Evolutionary conservation across 192 early-diverging fungal species (phyloP), one percentile per base, ranked within the genome.

Genomic region (Chytriomyces sp.): DNA sequence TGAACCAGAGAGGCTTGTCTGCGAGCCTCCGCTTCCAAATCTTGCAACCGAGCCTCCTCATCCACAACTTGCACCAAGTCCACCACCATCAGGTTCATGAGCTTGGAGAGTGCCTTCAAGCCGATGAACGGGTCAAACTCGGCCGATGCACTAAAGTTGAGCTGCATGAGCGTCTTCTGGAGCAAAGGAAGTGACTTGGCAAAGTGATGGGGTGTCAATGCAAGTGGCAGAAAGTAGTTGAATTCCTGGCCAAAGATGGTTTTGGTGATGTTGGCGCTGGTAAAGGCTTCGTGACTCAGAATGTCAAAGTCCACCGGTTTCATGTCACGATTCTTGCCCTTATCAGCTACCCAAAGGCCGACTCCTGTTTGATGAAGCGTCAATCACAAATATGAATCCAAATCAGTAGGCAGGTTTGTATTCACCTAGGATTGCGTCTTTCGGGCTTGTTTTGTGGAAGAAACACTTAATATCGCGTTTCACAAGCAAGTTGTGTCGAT

Each of bases 1-100:
- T n/a, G n/a, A n/a, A n/a, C n/a, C n/a, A n/a, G n/a, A n/a, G n/a
- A n/a, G 28, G 14, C 26, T 7, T 72, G 12, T 0, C 4, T 66
- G 32, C 22, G 12, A n/a, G 8, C 59, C n/a, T 8, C 59, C 30
- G 17, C 14, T 44, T 61, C 25, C 26, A 52, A 40, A 17, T 32
- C 8, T 40, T 59, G 28, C 14, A 34, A 5, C 38, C 22, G 10
- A n/a, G 3, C 28, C 4, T 6, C n/a, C 2, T 32, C 64, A 33
- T 60, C 65, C 36, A 37, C 25, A 26, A 52, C 36, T 26, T 76
- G 63, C 75, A 76, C 71, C 49, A 76, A 36, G 44, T 71, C 57
- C 25, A 76, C 75, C 3, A 76, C 58, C 59, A 76, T 70, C 52
- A 57, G 39, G 53, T 76, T 76, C 68, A 76, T 62, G 49, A 70